Evolutionary conservation across 257 asterid species (phyloP).

Genomic region (Solanum chaucha): DNA sequence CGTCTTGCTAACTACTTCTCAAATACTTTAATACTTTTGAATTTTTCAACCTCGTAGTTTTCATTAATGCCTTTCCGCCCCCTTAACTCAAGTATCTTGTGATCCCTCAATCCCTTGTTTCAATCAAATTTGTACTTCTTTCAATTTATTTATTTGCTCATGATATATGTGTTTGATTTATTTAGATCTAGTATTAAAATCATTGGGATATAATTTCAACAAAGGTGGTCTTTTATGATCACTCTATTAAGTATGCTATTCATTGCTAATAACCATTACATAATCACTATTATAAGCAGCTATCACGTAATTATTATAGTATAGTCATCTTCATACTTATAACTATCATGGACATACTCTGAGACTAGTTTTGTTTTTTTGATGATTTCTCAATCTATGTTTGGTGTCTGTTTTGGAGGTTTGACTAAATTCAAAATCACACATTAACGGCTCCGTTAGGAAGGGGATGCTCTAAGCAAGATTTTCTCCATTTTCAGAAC

Average conservation of each 20-base stretch:
- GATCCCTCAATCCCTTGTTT: neutral
- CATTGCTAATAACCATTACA: neutral
- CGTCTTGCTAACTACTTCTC: neutral
- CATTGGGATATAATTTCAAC: neutral
- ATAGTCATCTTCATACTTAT: neutral
- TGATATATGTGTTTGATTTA: neutral
- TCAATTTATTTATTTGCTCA: neutral
- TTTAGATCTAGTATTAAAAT: neutral
- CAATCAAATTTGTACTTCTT: neutral
- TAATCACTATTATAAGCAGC: neutral
- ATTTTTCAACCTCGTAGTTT: neutral
- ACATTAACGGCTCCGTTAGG: neutral
- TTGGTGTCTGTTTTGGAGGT: fast-evolving
- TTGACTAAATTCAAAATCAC: no score
- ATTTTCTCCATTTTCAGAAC: no score
- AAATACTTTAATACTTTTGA: no score
- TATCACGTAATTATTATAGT: no score
- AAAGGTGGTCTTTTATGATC: neutral
- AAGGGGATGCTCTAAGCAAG: neutral
- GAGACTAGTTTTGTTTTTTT: no score
- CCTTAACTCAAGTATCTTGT: neutral
- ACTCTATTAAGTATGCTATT: neutral
- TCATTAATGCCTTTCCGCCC: neutral
- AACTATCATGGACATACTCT: neutral
- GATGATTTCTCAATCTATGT: no score